phyloP scores from a whole-genome alignment of 2,329 filamentous ascomycete genomes.

The Aspergillus aculeatinus region DNA sequence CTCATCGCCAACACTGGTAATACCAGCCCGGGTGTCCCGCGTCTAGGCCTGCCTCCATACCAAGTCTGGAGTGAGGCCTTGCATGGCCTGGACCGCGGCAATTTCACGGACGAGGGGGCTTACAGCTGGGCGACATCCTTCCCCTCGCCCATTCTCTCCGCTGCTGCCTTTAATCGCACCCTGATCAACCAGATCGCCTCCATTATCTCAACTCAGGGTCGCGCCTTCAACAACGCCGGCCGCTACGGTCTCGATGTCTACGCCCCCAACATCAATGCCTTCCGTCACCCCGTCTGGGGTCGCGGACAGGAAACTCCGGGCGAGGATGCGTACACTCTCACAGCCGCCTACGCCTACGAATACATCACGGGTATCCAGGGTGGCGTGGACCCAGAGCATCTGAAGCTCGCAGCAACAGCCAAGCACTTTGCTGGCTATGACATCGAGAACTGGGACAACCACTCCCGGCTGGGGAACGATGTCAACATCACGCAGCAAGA shows the following conservation, averaged over 20 bases:
- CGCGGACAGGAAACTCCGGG: constrained; percentile 61
- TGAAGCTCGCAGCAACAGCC: constrained; percentile 53
- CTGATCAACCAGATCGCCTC: constrained; percentile 58
- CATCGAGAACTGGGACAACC: constrained; percentile 49
- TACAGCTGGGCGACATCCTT: constrained; percentile 65
- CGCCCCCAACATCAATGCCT: constrained; percentile 67
- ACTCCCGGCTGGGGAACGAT: constrained; percentile 54
- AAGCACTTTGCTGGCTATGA: constrained; percentile 63
- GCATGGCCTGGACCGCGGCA: constrained; percentile 62
- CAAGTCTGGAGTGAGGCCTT: constrained; percentile 61
- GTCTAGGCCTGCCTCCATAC: constrained; percentile 59
- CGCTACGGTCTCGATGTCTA: constrained; percentile 40
- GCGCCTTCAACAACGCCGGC: constrained; percentile 64
- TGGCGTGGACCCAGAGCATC: constrained; percentile 35
- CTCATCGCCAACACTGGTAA: constrained; percentile 56
- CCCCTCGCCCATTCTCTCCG: constrained; percentile 62
- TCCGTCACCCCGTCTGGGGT: constrained; percentile 63
- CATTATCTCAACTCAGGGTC: constrained; percentile 58
- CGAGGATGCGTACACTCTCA: constrained; percentile 52
- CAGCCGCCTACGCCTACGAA: constrained; percentile 51
- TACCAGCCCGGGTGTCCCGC: constrained; percentile 51
- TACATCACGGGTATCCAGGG: constrained; percentile 58
- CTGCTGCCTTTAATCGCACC: constrained; percentile 63
- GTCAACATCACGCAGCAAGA: constrained; percentile 60
- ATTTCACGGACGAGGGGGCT: constrained; percentile 53